Evolutionary conservation across 306 rosid genomes (phyloP).

Genomic region (Potentilla sterilis): DNA sequence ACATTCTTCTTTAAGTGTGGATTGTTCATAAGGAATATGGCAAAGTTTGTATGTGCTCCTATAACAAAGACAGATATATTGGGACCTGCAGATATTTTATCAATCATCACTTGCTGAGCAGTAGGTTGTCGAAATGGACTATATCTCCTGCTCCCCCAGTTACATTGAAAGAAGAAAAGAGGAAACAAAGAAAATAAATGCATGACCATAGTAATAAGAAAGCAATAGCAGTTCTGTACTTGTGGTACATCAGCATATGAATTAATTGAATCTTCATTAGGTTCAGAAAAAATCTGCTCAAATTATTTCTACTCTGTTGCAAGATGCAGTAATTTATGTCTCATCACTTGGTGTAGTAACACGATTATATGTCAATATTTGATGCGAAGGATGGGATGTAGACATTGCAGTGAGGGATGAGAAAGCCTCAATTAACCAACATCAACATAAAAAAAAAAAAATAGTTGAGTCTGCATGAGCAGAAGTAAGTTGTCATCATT

Average conservation of each 20-base stretch:
- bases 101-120: constrained; percentile 85
- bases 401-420: too few relatives aligned
- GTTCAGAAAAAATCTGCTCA: not conserved
- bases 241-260: not conserved
- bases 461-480: too few relatives aligned
- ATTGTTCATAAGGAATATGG: constrained; percentile 73
- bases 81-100: constrained; percentile 75
- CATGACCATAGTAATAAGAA: constrained; percentile 13
- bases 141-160: constrained; percentile 68
- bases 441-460: too few relatives aligned
- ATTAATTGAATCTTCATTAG: not conserved
- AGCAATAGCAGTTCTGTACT: not conserved
- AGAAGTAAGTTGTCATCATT: too few relatives aligned
- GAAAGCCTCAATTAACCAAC: too few relatives aligned
- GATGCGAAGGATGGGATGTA: too few relatives aligned
- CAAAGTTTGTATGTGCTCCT: constrained; percentile 85
- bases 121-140: constrained; percentile 64
- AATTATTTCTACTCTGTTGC: too few relatives aligned
- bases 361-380: too few relatives aligned
- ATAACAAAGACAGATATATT: constrained; percentile 41
- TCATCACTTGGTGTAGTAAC: too few relatives aligned
- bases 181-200: constrained; percentile 2
- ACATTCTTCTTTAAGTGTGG: constrained; percentile 79
- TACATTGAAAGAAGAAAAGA: constrained; percentile 21
- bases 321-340: too few relatives aligned